Conservation (phyloP, 495 filamentous ascomycete species). For the Cladorrhinum samala region DNA sequence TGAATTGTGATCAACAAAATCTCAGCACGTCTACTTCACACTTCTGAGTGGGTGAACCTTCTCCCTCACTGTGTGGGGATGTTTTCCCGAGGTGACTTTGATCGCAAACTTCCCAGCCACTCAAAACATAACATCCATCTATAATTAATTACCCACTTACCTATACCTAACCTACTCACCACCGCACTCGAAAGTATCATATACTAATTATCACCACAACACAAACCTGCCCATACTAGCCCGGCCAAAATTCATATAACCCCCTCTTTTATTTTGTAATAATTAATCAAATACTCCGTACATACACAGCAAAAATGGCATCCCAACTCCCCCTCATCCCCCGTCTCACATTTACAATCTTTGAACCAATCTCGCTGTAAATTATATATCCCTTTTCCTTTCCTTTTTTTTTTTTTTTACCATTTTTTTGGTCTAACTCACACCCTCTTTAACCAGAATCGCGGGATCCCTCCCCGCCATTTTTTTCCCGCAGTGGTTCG, state of each 20-base stretch:
- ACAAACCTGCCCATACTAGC: no score
- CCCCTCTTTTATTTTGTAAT: neutral
- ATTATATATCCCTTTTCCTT: slow-evolving; percentile 11
- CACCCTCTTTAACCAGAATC: slow-evolving; percentile 25
- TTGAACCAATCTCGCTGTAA: slow-evolving; percentile 67
- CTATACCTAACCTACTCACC: no score
- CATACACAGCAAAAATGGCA: slow-evolving; percentile 33
- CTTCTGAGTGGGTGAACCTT: no score
- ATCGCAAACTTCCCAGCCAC: no score
- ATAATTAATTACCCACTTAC: no score
- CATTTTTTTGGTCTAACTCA: neutral
- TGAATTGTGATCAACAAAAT: no score
- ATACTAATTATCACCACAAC: no score
- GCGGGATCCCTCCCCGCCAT: slow-evolving; percentile 52
- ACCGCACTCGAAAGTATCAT: no score
- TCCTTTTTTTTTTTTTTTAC: slow-evolving; percentile 6
- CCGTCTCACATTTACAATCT: slow-evolving; percentile 50
- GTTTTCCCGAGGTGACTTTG: no score
- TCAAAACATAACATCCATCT: no score
- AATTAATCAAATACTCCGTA: neutral
- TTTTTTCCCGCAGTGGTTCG: slow-evolving; percentile 51
- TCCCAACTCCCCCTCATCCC: slow-evolving; percentile 47
- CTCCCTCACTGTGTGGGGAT: no score
- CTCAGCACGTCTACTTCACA: no score
- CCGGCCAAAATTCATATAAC: neutral